Evolutionary conservation across 2,329 filamentous ascomycete species (phyloP).

Genomic region (Clonostachys chloroleuca): DNA sequence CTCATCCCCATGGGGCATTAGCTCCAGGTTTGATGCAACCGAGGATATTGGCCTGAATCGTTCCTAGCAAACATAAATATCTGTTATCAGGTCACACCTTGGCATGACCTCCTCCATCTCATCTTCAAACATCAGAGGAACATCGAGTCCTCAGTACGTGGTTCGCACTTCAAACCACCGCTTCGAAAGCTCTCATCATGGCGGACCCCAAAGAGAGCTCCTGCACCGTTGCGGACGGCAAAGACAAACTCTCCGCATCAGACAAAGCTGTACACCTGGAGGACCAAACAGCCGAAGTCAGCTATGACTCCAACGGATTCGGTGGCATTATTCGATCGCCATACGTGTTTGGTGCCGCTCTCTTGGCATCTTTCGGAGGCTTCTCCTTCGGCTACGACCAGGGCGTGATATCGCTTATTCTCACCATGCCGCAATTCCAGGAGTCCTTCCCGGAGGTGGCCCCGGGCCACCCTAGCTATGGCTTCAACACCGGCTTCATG

Average conservation of each 20-base stretch:
- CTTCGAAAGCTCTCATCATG: too few species aligned
- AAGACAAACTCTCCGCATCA: not conserved
- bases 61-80: too few species aligned
- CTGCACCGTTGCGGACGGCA: not conserved
- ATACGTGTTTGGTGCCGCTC: slow-evolving; percentile 31
- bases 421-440: slow-evolving; percentile 20
- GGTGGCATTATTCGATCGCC: slow-evolving; percentile 30
- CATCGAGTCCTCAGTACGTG: too few species aligned
- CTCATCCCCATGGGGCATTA: too few species aligned
- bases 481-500: slow-evolving; percentile 30
- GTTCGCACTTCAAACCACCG: too few species aligned
- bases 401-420: slow-evolving; percentile 25
- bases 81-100: too few species aligned
- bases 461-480: slow-evolving; percentile 23
- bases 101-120: too few species aligned
- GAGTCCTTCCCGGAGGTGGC: slow-evolving; percentile 19
- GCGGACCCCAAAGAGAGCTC: too few species aligned
- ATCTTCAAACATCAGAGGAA: too few species aligned
- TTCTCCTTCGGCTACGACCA: slow-evolving; percentile 9
- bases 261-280: not conserved
- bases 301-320: not conserved
- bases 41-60: too few species aligned
- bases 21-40: too few species aligned
- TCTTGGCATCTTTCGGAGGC: not conserved
- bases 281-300: not conserved